Conservation (phyloP, 257 asterid genomes). For the Solanum paucissectum region DNA sequence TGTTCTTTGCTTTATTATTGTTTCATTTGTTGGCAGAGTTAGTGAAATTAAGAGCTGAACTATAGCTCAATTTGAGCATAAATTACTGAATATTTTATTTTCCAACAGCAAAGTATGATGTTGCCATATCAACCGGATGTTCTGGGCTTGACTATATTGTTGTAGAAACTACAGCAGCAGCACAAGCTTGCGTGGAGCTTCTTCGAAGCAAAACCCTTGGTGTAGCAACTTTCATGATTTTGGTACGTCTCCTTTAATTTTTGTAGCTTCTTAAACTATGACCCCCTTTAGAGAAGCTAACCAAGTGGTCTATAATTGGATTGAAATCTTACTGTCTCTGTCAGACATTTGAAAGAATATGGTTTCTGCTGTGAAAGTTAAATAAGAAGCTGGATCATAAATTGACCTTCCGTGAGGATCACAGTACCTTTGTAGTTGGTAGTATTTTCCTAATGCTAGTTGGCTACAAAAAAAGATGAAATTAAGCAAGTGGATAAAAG, state of each 20-base stretch:
- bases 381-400: background rate
- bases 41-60: background rate
- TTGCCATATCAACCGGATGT: constrained; percentile 94
- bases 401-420: background rate
- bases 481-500: background rate
- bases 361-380: background rate
- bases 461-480: background rate
- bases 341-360: background rate
- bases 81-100: background rate
- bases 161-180: constrained; percentile 81
- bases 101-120: constrained; percentile 76
- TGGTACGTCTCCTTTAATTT: constrained; percentile 34
- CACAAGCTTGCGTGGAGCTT: constrained; percentile 81
- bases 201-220: constrained; percentile 83
- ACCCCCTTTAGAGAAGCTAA: background rate
- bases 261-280: background rate
- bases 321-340: background rate
- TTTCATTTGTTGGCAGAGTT: background rate
- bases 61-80: background rate
- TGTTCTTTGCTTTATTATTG: background rate
- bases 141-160: constrained; percentile 87
- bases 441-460: background rate
- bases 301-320: background rate
- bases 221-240: constrained; percentile 94
- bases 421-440: background rate